A percentile compares a stretch with the other conserved stretches of the same genome.
These are phyloP conservation scores for Scenedesmus sp. DNA, from an alignment of 163 green algal species.

Conservation along the genomic window DNA sequence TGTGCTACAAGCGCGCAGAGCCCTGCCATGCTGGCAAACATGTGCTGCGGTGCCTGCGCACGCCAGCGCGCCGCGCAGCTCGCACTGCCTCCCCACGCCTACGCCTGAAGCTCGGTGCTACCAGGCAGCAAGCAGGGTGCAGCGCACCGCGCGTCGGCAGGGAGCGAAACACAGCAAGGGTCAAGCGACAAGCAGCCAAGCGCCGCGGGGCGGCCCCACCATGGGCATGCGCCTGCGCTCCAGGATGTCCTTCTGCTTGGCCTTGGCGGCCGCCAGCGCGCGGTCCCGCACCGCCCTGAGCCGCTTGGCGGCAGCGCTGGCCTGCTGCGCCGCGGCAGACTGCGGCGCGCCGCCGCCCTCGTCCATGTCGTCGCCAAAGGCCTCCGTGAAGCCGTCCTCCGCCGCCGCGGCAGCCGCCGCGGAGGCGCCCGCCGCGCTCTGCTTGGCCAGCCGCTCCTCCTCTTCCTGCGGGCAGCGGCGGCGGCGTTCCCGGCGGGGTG, in stretches of 20 bases:
- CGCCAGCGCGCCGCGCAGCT: too few species aligned
- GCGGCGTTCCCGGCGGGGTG: too few species aligned
- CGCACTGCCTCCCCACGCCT: too few species aligned
- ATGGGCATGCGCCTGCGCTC: conserved; percentile 11
- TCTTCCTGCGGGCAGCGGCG: conserved; percentile 38
- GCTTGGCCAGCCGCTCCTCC: conserved; percentile 35
- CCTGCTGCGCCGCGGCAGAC: neutral
- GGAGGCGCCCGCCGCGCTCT: neutral
- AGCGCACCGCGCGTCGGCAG: too few species aligned
- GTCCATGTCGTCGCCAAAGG: neutral
- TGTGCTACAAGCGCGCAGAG: neutral
- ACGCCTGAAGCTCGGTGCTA: neutral
- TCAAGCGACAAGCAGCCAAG: too few species aligned
- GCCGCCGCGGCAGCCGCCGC: conserved; percentile 15
- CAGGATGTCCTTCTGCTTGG: conserved; percentile 58
- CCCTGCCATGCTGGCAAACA: too few species aligned
- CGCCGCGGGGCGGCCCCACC: too few species aligned
- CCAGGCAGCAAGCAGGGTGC: too few species aligned
- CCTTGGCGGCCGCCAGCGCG: conserved; percentile 58
- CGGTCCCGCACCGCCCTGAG: conserved; percentile 52
- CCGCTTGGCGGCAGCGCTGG: conserved; percentile 62
- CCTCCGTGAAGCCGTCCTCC: neutral
- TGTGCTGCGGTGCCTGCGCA: too few species aligned
- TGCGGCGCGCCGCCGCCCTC: conserved; percentile 7
- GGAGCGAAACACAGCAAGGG: too few species aligned